phyloP scores from a whole-genome alignment of 2,329 filamentous ascomycete species.

The Teratosphaeria epicoccoides region DNA sequence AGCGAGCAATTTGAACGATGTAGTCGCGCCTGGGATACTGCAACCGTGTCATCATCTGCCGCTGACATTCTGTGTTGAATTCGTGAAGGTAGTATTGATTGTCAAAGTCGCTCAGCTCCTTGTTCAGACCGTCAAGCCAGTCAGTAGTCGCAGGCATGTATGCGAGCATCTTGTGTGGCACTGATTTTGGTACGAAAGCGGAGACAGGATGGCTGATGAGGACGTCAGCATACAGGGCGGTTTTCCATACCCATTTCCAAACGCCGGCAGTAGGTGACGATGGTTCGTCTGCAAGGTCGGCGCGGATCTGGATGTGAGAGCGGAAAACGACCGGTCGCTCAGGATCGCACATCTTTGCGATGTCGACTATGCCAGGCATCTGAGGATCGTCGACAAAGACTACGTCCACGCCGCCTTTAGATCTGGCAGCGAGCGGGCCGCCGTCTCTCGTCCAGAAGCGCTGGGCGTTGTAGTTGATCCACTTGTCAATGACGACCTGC shows the following conservation, averaged over 20 bases:
- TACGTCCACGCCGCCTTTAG: constrained; percentile 63
- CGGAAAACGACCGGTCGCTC: constrained; percentile 69
- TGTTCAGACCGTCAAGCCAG: constrained; percentile 76
- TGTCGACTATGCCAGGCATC: constrained; percentile 67
- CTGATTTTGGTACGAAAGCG: constrained; percentile 59
- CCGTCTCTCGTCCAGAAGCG: constrained; percentile 62
- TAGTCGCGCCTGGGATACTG: constrained; percentile 55
- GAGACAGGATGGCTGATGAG: constrained; percentile 76
- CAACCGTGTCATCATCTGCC: constrained; percentile 50
- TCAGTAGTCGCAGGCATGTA: constrained; percentile 75
- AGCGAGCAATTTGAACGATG: constrained; percentile 70
- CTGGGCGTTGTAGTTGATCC: constrained; percentile 63
- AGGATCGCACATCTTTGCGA: constrained; percentile 61
- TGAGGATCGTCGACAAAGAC: constrained; percentile 75
- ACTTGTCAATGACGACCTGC: constrained; percentile 53
- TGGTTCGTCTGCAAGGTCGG: constrained; percentile 50
- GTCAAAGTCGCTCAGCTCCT: constrained; percentile 59
- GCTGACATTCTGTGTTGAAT: constrained; percentile 54
- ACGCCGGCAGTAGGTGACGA: constrained; percentile 60
- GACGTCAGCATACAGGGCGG: constrained; percentile 60
- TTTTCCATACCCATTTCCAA: constrained; percentile 65
- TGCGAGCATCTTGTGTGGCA: constrained; percentile 55
- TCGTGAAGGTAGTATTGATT: constrained; percentile 61
- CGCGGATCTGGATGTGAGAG: constrained; percentile 73
- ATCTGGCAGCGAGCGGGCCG: constrained; percentile 54